phyloP scores from a whole-genome alignment of 2,329 filamentous ascomycete species.

The Colletotrichum costaricense region DNA sequence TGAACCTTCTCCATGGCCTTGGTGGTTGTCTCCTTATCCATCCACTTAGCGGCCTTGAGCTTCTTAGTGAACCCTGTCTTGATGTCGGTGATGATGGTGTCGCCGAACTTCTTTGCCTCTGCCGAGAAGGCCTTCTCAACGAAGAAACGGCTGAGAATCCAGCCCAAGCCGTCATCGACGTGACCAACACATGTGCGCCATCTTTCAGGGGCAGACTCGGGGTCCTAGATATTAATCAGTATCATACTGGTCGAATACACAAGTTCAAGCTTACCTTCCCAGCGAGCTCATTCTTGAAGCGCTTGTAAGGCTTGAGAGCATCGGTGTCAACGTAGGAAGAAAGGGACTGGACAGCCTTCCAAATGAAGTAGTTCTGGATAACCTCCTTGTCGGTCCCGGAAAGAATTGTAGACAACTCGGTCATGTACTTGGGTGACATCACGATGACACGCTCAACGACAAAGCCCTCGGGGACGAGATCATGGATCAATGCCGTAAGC shows the following conservation, averaged over 20 bases:
- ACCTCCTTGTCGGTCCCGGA: slow-evolving; percentile 63
- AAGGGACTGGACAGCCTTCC: slow-evolving; percentile 70
- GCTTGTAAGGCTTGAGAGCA: slow-evolving; percentile 67
- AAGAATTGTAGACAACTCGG: slow-evolving; percentile 67
- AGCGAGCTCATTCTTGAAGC: slow-evolving; percentile 69
- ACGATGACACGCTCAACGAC: slow-evolving; percentile 67
- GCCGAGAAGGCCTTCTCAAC: slow-evolving; percentile 75
- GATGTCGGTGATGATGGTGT: slow-evolving; percentile 77
- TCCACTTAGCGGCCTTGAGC: slow-evolving; percentile 70
- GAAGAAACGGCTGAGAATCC: slow-evolving; percentile 79
- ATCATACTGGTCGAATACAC: neutral
- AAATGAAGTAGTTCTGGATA: slow-evolving; percentile 71
- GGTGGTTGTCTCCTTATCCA: slow-evolving; percentile 69
- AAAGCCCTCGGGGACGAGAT: slow-evolving; percentile 62
- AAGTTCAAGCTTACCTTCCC: slow-evolving; percentile 57
- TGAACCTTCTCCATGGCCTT: slow-evolving; percentile 73
- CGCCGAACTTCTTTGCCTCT: slow-evolving; percentile 73
- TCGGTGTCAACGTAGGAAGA: slow-evolving; percentile 67
- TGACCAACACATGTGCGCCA: slow-evolving; percentile 73
- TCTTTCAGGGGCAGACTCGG: slow-evolving; percentile 70
- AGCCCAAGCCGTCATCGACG: slow-evolving; percentile 69
- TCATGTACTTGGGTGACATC: slow-evolving; percentile 69
- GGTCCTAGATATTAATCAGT: slow-evolving; percentile 52
- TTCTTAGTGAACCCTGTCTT: slow-evolving; percentile 73
- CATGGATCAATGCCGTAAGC: slow-evolving; percentile 62